These are phyloP conservation scores for Fusarium miscanthi DNA, from an alignment of 2,329 filamentous ascomycete genomes.

Conservation along the genomic window DNA sequence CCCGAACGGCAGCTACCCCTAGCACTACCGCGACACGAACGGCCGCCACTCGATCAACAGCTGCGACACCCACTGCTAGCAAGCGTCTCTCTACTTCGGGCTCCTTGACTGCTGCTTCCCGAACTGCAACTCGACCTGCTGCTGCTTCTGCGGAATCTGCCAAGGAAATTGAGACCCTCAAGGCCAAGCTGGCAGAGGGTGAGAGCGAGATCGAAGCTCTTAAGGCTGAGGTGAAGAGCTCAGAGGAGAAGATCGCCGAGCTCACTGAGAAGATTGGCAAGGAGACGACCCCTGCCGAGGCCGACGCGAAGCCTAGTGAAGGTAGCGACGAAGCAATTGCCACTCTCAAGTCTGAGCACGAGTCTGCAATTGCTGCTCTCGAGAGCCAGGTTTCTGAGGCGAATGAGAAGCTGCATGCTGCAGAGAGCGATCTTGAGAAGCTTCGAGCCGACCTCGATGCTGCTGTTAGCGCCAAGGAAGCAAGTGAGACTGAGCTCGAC, in stretches of 20 bases:
- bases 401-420: constrained; percentile 61
- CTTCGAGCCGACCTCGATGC: constrained; percentile 62
- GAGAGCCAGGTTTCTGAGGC: constrained; percentile 61
- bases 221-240: constrained; percentile 66
- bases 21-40: constrained; percentile 33
- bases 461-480: constrained; percentile 61
- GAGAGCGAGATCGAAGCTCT: constrained; percentile 68
- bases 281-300: constrained; percentile 51
- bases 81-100: constrained; percentile 68
- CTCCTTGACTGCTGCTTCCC: constrained; percentile 51
- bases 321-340: constrained; percentile 59
- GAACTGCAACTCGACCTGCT: constrained; percentile 55
- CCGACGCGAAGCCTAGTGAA: constrained; percentile 56
- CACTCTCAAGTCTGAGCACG: constrained; percentile 61
- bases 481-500: constrained; percentile 60
- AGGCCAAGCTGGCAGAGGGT: constrained; percentile 67
- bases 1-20: constrained; percentile 41
- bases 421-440: constrained; percentile 62
- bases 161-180: constrained; percentile 70
- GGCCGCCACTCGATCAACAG: constrained; percentile 52
- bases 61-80: constrained; percentile 56
- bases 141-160: constrained; percentile 55
- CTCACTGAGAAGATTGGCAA: constrained; percentile 63
- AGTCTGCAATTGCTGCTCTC: constrained; percentile 59
- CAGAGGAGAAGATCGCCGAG: constrained; percentile 66